Conservation (phyloP, 202 grass and related monocot genomes). For the Alloteropsis angusta region DNA sequence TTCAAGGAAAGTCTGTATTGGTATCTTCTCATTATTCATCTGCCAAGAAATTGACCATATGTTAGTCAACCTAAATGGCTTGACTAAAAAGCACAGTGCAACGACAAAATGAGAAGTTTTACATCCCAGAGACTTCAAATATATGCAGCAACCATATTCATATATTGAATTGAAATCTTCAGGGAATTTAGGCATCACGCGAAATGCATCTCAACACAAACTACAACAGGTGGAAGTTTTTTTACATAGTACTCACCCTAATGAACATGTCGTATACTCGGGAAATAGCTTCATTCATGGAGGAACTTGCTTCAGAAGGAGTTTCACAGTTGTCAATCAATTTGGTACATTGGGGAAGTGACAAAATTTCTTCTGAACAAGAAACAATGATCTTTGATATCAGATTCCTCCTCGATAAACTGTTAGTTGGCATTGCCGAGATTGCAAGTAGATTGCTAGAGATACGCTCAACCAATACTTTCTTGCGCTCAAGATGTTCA, state of each 20-base stretch:
- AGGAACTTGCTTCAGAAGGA: constrained; percentile 32
- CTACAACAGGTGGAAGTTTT: not conserved
- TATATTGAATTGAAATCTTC: not conserved
- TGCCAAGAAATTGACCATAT: constrained; percentile 26
- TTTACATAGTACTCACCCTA: constrained; percentile 44
- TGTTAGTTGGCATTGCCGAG: constrained; percentile 46
- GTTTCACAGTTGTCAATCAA: constrained; percentile 30
- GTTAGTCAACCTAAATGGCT: constrained; percentile 13
- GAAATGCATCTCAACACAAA: not conserved
- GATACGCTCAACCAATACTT: constrained; percentile 31
- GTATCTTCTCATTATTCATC: constrained; percentile 45
- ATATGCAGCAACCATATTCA: not conserved
- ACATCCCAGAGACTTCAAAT: constrained; percentile 2
- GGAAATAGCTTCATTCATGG: constrained; percentile 31
- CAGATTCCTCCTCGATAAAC: constrained; percentile 30
- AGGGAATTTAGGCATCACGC: not conserved
- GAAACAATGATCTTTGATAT: constrained; percentile 57
- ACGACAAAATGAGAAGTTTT: not conserved
- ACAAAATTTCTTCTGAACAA: constrained; percentile 71
- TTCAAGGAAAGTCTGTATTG: constrained; percentile 55
- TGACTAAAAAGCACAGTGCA: not conserved
- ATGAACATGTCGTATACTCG: constrained; percentile 48
- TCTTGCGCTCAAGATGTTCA: constrained; percentile 26
- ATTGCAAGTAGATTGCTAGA: constrained; percentile 45
- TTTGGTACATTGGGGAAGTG: constrained; percentile 39